These are phyloP conservation scores for Aureoboletus auriporus DNA, from an alignment of 768 basidiomycete species.

Conservation along the genomic window DNA sequence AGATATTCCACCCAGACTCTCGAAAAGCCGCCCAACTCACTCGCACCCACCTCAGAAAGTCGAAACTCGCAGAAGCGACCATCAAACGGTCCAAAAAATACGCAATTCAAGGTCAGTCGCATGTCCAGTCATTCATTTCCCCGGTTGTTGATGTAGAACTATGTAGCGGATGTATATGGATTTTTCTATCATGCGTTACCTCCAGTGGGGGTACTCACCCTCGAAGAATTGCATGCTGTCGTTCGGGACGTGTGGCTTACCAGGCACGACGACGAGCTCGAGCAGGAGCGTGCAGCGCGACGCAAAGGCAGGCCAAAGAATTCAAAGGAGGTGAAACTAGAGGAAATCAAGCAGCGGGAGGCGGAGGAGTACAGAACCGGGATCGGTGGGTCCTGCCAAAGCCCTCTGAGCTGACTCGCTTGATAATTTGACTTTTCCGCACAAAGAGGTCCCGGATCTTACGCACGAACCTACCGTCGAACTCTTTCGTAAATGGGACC, in stretches of 20 bases:
- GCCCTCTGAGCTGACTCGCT: not conserved
- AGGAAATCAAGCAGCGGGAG: constrained; percentile 68
- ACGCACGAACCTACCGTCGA: constrained; percentile 67
- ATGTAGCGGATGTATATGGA: constrained; percentile 60
- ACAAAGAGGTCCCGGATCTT: constrained; percentile 71
- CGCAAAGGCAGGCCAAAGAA: constrained; percentile 78
- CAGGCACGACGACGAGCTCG: constrained; percentile 64
- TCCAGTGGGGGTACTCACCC: constrained; percentile 48
- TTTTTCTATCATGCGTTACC: constrained; percentile 78
- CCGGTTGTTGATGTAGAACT: too few species aligned
- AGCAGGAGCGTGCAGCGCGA: constrained; percentile 54
- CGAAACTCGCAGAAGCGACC: constrained; percentile 55
- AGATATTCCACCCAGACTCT: constrained; percentile 78
- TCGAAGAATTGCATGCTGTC: constrained; percentile 64
- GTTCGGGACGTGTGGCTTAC: constrained; percentile 68
- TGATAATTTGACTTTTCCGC: constrained; percentile 2
- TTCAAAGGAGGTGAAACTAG: constrained; percentile 58
- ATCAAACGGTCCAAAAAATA: constrained; percentile 58
- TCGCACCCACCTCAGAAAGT: constrained; percentile 63
- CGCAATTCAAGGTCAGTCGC: constrained; percentile 42
- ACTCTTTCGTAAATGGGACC: constrained; percentile 76
- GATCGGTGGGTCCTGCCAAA: constrained; percentile 50
- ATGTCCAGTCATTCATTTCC: not conserved
- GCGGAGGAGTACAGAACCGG: constrained; percentile 75
- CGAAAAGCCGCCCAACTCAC: constrained; percentile 77